These are phyloP conservation scores for Epichloe coenophiala DNA, from an alignment of 2,329 filamentous ascomycete genomes.

Conservation along the genomic window DNA sequence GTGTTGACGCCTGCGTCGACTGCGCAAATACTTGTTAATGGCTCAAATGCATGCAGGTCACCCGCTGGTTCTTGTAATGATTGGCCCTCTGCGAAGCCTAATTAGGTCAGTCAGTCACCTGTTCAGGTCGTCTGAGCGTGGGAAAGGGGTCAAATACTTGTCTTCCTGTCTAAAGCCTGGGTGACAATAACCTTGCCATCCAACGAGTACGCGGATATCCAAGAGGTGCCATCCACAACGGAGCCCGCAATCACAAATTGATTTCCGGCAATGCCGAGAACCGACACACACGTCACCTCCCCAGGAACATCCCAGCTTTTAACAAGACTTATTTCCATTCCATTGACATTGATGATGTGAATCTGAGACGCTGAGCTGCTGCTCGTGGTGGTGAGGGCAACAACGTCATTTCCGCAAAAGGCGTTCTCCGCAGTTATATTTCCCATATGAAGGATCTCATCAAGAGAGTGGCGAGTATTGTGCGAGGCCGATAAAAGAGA, in stretches of 20 bases:
- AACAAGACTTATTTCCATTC: conserved; percentile 15
- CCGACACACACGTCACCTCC: conserved; percentile 35
- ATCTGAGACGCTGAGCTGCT: conserved; percentile 22
- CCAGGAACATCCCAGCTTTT: conserved; percentile 24
- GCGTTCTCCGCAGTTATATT: conserved; percentile 27
- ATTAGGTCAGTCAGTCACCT: not conserved
- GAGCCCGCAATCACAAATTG: conserved; percentile 22
- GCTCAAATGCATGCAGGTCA: conserved; percentile 16
- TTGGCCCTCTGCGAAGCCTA: not conserved
- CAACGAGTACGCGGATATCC: conserved; percentile 19
- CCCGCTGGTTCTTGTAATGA: not conserved
- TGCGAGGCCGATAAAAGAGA: conserved; percentile 23
- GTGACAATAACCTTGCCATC: conserved; percentile 12
- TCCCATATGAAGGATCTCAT: conserved; percentile 16
- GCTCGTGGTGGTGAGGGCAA: conserved; percentile 31
- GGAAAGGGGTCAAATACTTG: not conserved
- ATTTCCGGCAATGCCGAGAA: conserved; percentile 16
- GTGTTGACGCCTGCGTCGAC: conserved; percentile 15
- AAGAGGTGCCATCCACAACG: conserved; percentile 18
- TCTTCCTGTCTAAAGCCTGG: conserved; percentile 3
- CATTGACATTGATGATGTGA: conserved; percentile 24
- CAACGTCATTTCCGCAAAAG: conserved; percentile 20
- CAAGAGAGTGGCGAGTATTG: conserved; percentile 20
- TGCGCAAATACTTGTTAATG: conserved; percentile 32
- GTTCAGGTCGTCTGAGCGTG: not conserved